Conservation (phyloP, 2,329 filamentous ascomycete genomes). For the Pseudocercospora musae region DNA sequence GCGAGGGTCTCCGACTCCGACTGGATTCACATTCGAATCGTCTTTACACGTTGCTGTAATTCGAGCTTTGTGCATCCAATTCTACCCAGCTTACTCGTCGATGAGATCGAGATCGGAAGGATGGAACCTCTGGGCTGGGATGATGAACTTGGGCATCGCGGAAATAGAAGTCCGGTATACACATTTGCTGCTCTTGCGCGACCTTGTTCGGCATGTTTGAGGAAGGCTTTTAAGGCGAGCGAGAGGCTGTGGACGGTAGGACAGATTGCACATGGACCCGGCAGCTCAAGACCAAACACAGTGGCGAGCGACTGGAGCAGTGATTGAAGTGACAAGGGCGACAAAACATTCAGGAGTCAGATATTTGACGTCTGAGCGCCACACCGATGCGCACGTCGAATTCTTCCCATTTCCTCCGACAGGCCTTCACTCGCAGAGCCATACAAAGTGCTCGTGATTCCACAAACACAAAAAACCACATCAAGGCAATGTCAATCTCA, state of each 20-base stretch:
- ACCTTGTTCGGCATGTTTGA: conserved; percentile 1
- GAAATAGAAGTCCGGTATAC: background rate
- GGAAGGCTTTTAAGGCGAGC: background rate
- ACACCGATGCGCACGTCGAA: background rate
- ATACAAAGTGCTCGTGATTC: too few species aligned
- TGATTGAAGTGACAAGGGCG: background rate
- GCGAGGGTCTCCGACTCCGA: background rate
- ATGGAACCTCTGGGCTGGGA: conserved; percentile 18
- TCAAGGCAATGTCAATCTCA: conserved; percentile 26
- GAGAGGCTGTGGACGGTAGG: background rate
- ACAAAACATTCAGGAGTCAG: background rate
- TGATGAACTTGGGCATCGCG: background rate
- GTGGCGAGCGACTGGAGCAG: background rate
- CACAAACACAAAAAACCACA: background rate
- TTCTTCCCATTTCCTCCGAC: background rate
- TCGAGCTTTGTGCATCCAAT: conserved; percentile 8
- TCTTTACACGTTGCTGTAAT: conserved; percentile 15
- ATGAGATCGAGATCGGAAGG: conserved; percentile 9
- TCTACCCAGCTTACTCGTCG: conserved; percentile 4
- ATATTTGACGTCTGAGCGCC: background rate
- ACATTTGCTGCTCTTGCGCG: background rate
- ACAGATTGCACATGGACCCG: background rate
- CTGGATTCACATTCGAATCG: conserved; percentile 3
- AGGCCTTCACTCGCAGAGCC: too few species aligned
- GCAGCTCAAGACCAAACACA: background rate